Percentiles rank a stretch among this genome's conserved stretches.
Conservation (phyloP, 2,329 filamentous ascomycete genomes). For the Venturia aucupariae region DNA sequence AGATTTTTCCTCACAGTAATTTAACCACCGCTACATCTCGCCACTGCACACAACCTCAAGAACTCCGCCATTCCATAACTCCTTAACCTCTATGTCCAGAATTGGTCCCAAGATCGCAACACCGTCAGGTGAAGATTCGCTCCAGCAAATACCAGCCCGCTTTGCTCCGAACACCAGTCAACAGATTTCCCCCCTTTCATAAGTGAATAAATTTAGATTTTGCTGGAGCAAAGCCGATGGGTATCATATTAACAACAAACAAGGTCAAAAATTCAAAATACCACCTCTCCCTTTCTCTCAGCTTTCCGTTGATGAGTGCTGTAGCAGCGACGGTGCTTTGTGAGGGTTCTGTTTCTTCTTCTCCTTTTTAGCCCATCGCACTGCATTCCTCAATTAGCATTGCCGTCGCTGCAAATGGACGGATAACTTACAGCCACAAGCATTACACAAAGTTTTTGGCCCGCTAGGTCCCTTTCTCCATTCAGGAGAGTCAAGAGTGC, state of each 20-base stretch:
- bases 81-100: background rate
- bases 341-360: slow-evolving; percentile 47
- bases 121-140: background rate
- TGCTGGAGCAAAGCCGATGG: background rate
- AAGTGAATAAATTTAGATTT: background rate
- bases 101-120: background rate
- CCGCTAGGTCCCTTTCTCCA: slow-evolving; percentile 92
- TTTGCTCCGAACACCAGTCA: background rate
- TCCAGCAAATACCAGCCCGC: background rate
- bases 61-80: background rate
- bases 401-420: slow-evolving; percentile 1
- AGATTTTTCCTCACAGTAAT: background rate
- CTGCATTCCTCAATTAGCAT: slow-evolving; percentile 23
- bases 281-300: background rate
- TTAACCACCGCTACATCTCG: background rate
- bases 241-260: slow-evolving; percentile 8
- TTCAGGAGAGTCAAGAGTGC: slow-evolving; percentile 87
- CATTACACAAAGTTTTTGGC: slow-evolving; percentile 92
- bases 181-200: background rate
- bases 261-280: slow-evolving; percentile 1
- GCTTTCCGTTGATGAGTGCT: slow-evolving; percentile 5
- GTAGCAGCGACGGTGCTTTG: background rate
- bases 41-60: background rate
- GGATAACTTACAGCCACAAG: slow-evolving; percentile 63
- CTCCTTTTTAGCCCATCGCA: slow-evolving; percentile 60